phyloP scores from a whole-genome alignment of 2,329 filamentous ascomycete species.

The Aspergillus japonicus region DNA sequence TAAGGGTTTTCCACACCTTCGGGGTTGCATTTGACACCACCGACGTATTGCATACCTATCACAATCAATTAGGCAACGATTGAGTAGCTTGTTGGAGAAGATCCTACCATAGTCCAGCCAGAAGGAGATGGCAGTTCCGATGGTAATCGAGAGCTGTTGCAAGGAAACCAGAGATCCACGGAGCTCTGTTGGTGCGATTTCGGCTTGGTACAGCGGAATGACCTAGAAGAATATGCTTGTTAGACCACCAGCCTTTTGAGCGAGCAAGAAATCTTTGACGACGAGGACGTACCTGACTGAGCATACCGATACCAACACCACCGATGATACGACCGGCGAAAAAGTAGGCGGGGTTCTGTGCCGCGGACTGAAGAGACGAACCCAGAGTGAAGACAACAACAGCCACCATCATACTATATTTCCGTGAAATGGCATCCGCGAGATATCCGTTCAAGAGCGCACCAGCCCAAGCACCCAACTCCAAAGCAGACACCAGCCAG shows the following conservation, averaged over 20 bases:
- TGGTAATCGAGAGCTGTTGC: constrained; percentile 63
- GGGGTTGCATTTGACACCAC: constrained; percentile 49
- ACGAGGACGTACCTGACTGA: constrained; percentile 19
- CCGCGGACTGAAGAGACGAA: constrained; percentile 27
- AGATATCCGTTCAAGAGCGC: constrained; percentile 32
- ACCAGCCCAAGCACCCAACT: constrained; percentile 38
- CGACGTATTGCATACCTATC: constrained; percentile 46
- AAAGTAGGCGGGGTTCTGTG: constrained; percentile 29
- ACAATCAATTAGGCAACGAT: neutral
- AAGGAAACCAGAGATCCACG: constrained; percentile 64
- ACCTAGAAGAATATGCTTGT: constrained; percentile 9
- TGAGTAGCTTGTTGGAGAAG: neutral
- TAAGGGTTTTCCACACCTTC: constrained; percentile 13
- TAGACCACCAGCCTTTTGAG: neutral
- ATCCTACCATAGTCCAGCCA: constrained; percentile 12
- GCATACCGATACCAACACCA: constrained; percentile 11
- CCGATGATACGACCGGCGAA: constrained; percentile 15
- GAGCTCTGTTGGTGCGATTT: constrained; percentile 62
- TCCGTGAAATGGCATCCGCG: constrained; percentile 31
- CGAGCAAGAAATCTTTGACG: neutral
- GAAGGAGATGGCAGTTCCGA: constrained; percentile 42
- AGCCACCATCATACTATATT: constrained; percentile 36
- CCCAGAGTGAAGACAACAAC: constrained; percentile 37
- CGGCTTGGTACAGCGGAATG: constrained; percentile 31
- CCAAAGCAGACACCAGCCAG: constrained; percentile 35